A percentile compares a stretch with the other conserved stretches of the same genome.
phyloP scores from a whole-genome alignment of 129 eudicot species.

The Flaveria ramosissima region DNA sequence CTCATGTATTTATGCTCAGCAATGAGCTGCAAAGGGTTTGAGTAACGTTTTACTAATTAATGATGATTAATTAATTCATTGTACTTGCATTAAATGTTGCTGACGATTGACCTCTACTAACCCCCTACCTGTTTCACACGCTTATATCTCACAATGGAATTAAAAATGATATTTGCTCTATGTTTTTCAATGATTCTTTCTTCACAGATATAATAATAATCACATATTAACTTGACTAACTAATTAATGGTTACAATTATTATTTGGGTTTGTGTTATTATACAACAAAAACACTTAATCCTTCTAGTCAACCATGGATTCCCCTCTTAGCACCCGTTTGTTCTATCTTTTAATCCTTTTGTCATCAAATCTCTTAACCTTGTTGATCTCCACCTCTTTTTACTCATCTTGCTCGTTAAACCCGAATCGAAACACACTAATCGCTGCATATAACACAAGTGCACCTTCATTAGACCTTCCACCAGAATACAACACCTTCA shows the following conservation, averaged over 20 bases:
- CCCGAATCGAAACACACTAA: conserved; percentile 10
- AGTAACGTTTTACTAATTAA: too few species aligned
- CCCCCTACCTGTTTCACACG: conserved; percentile 33
- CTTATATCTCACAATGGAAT: background rate
- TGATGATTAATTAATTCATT: too few species aligned
- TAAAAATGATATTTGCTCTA: conserved; percentile 19
- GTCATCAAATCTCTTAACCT: conserved; percentile 54
- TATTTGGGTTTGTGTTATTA: conserved; percentile 11
- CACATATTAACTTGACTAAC: conserved; percentile 10
- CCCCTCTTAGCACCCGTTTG: conserved; percentile 26
- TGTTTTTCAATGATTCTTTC: conserved; percentile 12
- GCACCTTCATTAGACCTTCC: conserved; percentile 43
- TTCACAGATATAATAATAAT: background rate
- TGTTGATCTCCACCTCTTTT: conserved; percentile 53
- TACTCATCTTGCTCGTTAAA: conserved; percentile 44
- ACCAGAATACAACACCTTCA: conserved; percentile 54
- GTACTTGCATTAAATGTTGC: too few species aligned
- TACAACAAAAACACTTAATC: conserved; percentile 17
- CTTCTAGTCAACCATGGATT: conserved; percentile 40
- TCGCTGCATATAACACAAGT: background rate
- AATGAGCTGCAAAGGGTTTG: too few species aligned
- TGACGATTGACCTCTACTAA: conserved; percentile 7
- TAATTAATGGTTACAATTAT: background rate
- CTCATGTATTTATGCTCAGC: too few species aligned
- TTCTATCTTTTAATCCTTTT: conserved; percentile 57